phyloP scores from a whole-genome alignment of 2,329 filamentous ascomycete species.

The Raffaelea arxii region DNA sequence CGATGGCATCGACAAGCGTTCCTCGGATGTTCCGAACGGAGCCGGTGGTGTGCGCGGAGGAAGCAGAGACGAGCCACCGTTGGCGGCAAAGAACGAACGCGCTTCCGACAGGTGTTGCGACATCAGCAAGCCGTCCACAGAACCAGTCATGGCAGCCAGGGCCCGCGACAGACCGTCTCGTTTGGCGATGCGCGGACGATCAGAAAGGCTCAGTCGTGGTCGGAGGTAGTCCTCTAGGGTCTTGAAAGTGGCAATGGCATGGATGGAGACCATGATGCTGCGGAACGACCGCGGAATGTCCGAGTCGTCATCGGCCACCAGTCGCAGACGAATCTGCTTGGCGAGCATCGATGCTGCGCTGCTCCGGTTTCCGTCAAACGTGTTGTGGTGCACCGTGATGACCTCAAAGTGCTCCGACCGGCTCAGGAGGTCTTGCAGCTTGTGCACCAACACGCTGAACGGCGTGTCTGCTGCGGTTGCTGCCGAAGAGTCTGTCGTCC shows the following conservation, averaged over 20 bases:
- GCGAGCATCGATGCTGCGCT: slow-evolving; percentile 93
- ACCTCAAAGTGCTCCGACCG: slow-evolving; percentile 97
- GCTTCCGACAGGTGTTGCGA: slow-evolving; percentile 30
- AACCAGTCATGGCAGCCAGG: slow-evolving; percentile 65
- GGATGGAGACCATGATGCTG: slow-evolving; percentile 97
- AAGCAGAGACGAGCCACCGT: slow-evolving; percentile 13
- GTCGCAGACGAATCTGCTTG: slow-evolving; percentile 83
- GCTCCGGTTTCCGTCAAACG: slow-evolving; percentile 79
- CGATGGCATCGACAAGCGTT: no score
- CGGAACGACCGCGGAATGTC: slow-evolving; percentile 80
- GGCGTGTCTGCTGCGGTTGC: no score
- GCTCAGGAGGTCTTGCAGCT: slow-evolving; percentile 91
- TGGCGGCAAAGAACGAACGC: no score
- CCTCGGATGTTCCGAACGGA: slow-evolving; percentile 18
- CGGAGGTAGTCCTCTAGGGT: slow-evolving; percentile 91
- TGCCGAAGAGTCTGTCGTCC: slow-evolving; percentile 56
- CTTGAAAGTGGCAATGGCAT: slow-evolving; percentile 97
- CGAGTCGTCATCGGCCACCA: slow-evolving; percentile 82
- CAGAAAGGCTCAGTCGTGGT: slow-evolving; percentile 73
- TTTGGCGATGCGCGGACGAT: slow-evolving; percentile 57
- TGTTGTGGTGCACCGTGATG: slow-evolving; percentile 86
- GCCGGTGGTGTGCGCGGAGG: slow-evolving; percentile 26
- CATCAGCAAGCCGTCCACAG: slow-evolving; percentile 51
- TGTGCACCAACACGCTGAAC: slow-evolving; percentile 85
- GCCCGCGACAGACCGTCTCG: slow-evolving; percentile 54